Conservation (phyloP, 148 eudicot species). For the Camellia japonica region DNA sequence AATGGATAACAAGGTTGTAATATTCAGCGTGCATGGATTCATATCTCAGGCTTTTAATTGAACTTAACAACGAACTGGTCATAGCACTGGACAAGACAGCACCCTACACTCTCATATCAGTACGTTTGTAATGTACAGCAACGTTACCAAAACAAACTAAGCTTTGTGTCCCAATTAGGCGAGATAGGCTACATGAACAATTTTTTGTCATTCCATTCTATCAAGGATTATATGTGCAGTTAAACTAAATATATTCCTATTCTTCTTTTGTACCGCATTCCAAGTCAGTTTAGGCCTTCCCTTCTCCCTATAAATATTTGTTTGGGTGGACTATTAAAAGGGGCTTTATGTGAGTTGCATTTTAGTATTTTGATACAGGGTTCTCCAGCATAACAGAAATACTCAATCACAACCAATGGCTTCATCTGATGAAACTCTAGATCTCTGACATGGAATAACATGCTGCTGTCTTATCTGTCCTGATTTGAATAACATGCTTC, state of each 20-base stretch:
- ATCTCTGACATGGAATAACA: not conserved
- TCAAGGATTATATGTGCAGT: too few relatives aligned
- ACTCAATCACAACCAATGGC: not conserved
- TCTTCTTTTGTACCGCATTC: too few relatives aligned
- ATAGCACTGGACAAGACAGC: not conserved
- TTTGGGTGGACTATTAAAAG: not conserved
- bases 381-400: not conserved
- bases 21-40: not conserved
- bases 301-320: too few relatives aligned
- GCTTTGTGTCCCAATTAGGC: not conserved
- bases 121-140: not conserved
- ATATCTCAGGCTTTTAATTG: not conserved
- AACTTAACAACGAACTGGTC: not conserved
- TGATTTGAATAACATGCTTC: not conserved
- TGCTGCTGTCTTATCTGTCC: not conserved
- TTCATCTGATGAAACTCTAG: not conserved
- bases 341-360: conserved; percentile 3
- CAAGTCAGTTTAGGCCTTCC: too few relatives aligned
- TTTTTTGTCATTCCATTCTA: too few relatives aligned
- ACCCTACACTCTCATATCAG: not conserved
- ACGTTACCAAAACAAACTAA: not conserved
- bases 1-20: not conserved
- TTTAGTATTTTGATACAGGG: not conserved
- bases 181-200: too few relatives aligned
- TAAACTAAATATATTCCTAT: too few relatives aligned